A percentile compares a stretch with the other conserved stretches of the same genome.
These are phyloP conservation scores for Ormosia emarginata DNA, from an alignment of 306 rosid genomes.

Conservation along the genomic window DNA sequence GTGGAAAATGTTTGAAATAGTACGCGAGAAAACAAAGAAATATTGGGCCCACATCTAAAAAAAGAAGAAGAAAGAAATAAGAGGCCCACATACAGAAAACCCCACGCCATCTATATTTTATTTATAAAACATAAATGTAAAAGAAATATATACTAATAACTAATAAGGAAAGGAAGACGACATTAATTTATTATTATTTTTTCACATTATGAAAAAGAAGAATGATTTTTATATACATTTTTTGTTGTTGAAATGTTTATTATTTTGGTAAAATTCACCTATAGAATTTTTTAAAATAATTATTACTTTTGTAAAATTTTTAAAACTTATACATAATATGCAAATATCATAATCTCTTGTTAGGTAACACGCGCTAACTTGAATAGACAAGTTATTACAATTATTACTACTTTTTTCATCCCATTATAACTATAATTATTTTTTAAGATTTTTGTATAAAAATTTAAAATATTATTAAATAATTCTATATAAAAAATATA, in stretches of 20 bases:
- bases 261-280: no score
- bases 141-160: no score
- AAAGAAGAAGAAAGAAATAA: no score
- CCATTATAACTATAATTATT: no score
- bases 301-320: neutral
- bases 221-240: no score
- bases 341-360: neutral
- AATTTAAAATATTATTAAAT: no score
- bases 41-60: neutral
- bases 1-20: conserved; percentile 49
- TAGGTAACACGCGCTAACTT: neutral
- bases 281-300: neutral
- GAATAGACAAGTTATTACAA: neutral
- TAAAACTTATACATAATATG: neutral
- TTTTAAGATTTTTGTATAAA: no score
- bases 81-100: neutral
- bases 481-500: no score
- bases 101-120: neutral
- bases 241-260: no score
- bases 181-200: neutral
- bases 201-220: no score
- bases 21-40: conserved; percentile 8
- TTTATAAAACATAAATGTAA: neutral
- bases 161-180: neutral
- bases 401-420: neutral